Base-by-base conservation (phyloP, 805 yeast species). In the Lachancea meyersii region DNA sequence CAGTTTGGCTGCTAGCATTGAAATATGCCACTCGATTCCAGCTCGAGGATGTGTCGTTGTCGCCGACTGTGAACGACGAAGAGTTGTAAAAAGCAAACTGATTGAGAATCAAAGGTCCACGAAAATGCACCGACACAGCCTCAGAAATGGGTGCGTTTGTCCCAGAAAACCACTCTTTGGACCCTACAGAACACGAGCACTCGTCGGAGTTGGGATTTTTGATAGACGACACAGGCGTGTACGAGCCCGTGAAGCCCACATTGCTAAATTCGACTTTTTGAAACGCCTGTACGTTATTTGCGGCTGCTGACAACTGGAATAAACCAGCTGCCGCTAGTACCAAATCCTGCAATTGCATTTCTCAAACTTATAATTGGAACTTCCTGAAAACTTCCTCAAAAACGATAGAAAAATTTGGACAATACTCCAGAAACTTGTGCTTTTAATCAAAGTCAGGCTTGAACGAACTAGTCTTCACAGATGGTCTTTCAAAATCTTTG, bases 121-220 rank as follows among this genome's bases (percentile, higher is more conserved):
- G 75, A 60, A 83, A 75, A 58, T 83, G 93, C 9, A 83, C 88
- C 1, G 87, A 78, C 10, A 83, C 67, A 49, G 77, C 85, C 43
- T 72, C 79, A 50, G 80, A 63, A 30, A 82, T 53, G 1, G 93
- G 93, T 13, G 87, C 68, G 56, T 80, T 80, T 4, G 76, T 41
- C 19, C 91, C 89, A 9, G 71, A 61, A 37, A 63, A 63, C 55
- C 58, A 56, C 16, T 46, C 45, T 11, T 47, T 40, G 9, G 53
- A 54, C 24, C 47, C 61, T 3, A 54, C 58, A 22, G 55, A 60
- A 49, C 67, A 63, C 14, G 54, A 49, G 52, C 65, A 60, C 6
- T 43, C 39, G 32, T 50, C 48, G 31, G 48, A 46, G 16, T 47
- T 48, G 3, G 51, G 40, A 39, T 60, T 37, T 1, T 55, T 48